These are phyloP conservation scores for Argentina anserina DNA, from an alignment of 306 rosid genomes.

Conservation along the genomic window DNA sequence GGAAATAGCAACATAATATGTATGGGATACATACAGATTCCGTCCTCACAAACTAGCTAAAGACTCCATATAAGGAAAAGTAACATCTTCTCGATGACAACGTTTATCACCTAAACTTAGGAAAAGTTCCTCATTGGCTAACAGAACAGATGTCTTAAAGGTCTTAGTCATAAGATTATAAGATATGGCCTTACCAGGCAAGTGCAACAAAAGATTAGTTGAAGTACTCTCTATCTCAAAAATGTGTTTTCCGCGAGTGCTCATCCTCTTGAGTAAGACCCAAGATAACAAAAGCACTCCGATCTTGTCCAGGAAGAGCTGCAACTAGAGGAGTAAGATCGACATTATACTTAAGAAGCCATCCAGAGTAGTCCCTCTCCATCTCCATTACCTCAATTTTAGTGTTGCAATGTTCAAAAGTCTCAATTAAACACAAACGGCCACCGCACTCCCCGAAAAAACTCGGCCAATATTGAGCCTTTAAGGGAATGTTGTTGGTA, in stretches of 20 bases:
- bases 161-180: neutral
- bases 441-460: neutral
- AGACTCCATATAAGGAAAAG: too few species aligned
- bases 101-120: too few species aligned
- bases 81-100: too few species aligned
- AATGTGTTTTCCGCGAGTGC: neutral
- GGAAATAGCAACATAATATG: neutral
- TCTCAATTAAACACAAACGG: neutral
- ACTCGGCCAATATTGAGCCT: too few species aligned
- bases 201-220: neutral
- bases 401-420: neutral
- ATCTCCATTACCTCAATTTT: neutral
- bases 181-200: neutral
- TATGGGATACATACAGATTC: neutral
- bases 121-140: neutral
- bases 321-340: neutral
- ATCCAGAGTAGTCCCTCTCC: neutral
- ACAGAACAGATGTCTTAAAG: neutral
- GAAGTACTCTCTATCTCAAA: neutral
- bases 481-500: too few species aligned
- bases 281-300: neutral
- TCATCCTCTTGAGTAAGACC: neutral
- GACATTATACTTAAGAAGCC: neutral
- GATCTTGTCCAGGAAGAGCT: neutral
- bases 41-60: too few species aligned